Evolutionary conservation across 1,284 basidiomycete species (phyloP), one percentile per base, ranked within the genome.

Genomic region (Athelia sp.): DNA sequence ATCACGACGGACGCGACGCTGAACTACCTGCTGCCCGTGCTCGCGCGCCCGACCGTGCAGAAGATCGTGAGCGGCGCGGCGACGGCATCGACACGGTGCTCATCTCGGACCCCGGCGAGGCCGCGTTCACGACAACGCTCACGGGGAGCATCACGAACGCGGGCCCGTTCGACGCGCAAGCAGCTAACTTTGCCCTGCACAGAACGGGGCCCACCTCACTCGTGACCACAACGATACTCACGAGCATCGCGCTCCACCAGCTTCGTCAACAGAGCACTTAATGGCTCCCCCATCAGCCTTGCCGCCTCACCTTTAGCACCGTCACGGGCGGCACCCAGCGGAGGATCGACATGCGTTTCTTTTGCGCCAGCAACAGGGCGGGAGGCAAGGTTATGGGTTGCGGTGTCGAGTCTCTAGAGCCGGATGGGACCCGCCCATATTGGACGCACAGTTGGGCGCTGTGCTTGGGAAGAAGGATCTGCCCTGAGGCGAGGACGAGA

Each of bases 41-140:
- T 91, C 45, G 87, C 89, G 1, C 73, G 78, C 51, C 88, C 89
- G 3, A 89, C 91, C 52, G 88, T 90, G 18, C 85, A 91, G 64
- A 82, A 79, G 56, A 78, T 91, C 53, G 84, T 91, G 36, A 72
- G 76, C 22, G 78, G 73, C 21, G 73, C 84, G 10, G 64, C 72
- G 18, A 66, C 46, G 74, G 77, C 6, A 67, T 87, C 49, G 71
- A 76, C 43, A 78, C 68, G 0, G 76, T 87, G 9, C 57, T 84
- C 38, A 87, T 87, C 62, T 73, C 69, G 21, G 62, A 83, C 54
- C 76, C 81, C 3, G 66, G 78, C 56, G 71, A 81, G 59, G 71
- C 70, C 13, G 74, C 78, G 18, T 90, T 90, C 60, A 71, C 62
- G n/a, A 79, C 82, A 2, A 71, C 70, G 47, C 62, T 90, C 49